Conservation (phyloP, 345 rosid species). For the Arabidopsis arenosa region DNA sequence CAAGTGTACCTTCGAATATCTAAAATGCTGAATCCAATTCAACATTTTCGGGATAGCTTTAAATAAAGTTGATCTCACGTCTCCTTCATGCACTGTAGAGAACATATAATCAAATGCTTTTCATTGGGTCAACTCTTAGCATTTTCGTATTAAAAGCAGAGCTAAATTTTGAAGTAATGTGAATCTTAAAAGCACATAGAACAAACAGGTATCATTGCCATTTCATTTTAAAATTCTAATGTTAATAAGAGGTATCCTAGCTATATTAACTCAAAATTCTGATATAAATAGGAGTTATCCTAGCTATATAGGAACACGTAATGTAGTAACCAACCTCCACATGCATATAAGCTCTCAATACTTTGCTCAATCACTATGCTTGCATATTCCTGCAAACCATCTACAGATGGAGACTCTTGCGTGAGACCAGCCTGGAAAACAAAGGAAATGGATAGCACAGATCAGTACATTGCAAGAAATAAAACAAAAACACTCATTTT, state of each 20-base stretch:
- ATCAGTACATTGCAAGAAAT: slow-evolving; percentile 32
- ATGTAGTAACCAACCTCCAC: slow-evolving; percentile 73
- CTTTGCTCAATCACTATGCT: slow-evolving; percentile 71
- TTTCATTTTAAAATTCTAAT: neutral
- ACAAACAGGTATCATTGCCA: slow-evolving; percentile 15
- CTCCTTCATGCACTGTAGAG: slow-evolving; percentile 76
- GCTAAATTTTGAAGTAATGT: neutral
- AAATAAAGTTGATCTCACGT: slow-evolving; percentile 62
- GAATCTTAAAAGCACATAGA: slow-evolving; percentile 18
- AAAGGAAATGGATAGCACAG: slow-evolving; percentile 32
- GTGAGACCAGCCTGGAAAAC: slow-evolving; percentile 76
- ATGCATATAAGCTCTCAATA: slow-evolving; percentile 86
- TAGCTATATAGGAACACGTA: slow-evolving; percentile 39
- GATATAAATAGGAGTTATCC: slow-evolving; percentile 13
- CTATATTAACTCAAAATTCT: slow-evolving; percentile 16
- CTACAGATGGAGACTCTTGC: slow-evolving; percentile 62
- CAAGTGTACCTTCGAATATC: slow-evolving; percentile 64
- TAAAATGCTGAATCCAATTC: slow-evolving; percentile 73
- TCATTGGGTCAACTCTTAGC: slow-evolving; percentile 12
- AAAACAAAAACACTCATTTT: neutral
- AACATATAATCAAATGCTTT: slow-evolving; percentile 38
- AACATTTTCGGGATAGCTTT: slow-evolving; percentile 79
- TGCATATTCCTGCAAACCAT: slow-evolving; percentile 71
- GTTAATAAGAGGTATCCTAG: slow-evolving; percentile 1
- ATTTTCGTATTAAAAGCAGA: neutral